These are phyloP conservation scores for Leccinum uliginosum DNA, from an alignment of 768 basidiomycete genomes.

Conservation along the genomic window DNA sequence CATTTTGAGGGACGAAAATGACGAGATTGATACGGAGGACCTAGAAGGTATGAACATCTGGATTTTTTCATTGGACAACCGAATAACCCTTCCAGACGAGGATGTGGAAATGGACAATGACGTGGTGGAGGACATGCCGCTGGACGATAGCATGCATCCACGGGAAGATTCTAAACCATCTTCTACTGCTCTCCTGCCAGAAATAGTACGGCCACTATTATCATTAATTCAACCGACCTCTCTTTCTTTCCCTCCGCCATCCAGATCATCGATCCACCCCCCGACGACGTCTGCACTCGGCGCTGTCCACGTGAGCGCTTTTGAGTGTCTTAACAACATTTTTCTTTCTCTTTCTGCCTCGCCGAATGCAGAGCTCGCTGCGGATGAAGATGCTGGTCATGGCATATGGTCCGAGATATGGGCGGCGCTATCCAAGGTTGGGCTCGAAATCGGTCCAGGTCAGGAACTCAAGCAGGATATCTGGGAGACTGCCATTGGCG, in stretches of 20 bases:
- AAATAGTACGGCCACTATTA: constrained; percentile 66
- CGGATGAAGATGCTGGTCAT: constrained; percentile 46
- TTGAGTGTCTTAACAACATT: constrained; percentile 89
- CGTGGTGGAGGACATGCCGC: constrained; percentile 16
- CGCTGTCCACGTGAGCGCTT: constrained; percentile 76
- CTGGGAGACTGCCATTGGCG: constrained; percentile 78
- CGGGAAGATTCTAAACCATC: constrained; percentile 28
- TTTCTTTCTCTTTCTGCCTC: constrained; percentile 67
- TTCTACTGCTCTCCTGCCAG: constrained; percentile 40
- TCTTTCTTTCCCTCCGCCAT: constrained; percentile 77
- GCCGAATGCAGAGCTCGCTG: constrained; percentile 37
- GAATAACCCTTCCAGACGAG: constrained; percentile 9
- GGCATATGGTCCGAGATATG: constrained; percentile 65
- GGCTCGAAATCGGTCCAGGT: constrained; percentile 54
- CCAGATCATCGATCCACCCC: constrained; percentile 69
- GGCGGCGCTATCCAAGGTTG: constrained; percentile 55
- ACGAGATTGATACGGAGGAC: not conserved
- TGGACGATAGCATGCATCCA: not conserved
- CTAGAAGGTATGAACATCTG: not conserved
- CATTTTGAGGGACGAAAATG: not conserved
- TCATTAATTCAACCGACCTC: constrained; percentile 67
- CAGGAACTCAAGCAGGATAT: constrained; percentile 70
- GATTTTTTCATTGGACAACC: not conserved
- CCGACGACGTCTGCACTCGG: constrained; percentile 85
- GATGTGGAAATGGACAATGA: not conserved